These are phyloP conservation scores for Metschnikowia borealis DNA, from an alignment of 805 yeast species.

Conservation along the genomic window DNA sequence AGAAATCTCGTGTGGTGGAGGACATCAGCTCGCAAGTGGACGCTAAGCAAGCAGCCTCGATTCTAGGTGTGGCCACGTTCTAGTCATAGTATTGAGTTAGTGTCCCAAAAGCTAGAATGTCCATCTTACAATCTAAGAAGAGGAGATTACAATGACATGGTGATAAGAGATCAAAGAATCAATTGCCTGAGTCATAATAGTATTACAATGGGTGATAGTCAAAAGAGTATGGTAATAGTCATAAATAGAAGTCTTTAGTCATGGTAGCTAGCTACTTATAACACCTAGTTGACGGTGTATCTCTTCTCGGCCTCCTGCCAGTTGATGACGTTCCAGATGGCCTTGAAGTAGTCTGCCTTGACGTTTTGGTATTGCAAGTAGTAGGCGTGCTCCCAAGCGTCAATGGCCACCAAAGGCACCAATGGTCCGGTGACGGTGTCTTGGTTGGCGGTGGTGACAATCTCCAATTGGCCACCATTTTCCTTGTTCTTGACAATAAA, in stretches of 20 bases:
- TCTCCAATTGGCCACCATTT: constrained; percentile 40
- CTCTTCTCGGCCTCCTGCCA: constrained; percentile 50
- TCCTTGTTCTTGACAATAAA: constrained; percentile 45
- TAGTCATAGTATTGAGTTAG: constrained; percentile 17
- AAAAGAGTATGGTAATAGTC: no score
- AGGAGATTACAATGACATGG: neutral
- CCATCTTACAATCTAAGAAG: no score
- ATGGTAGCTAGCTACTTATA: neutral
- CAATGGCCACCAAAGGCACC: constrained; percentile 47
- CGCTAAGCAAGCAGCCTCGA: constrained; percentile 78
- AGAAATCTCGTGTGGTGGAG: constrained; percentile 4
- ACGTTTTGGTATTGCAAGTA: constrained; percentile 51
- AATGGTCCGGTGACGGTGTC: constrained; percentile 44
- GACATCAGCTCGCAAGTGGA: constrained; percentile 45
- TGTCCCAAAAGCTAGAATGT: no score
- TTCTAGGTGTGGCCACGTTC: constrained; percentile 75
- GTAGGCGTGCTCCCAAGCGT: constrained; percentile 55
- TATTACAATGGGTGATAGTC: no score
- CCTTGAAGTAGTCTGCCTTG: constrained; percentile 47
- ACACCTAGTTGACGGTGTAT: constrained; percentile 21
- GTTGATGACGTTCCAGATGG: constrained; percentile 48
- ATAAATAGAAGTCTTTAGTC: neutral
- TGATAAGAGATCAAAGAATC: neutral
- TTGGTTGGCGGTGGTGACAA: constrained; percentile 45
- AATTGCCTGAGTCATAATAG: neutral